Percentiles rank a stretch among this genome's conserved stretches.
Conservation (phyloP, 345 rosid species). For the Salix koriyanagi region DNA sequence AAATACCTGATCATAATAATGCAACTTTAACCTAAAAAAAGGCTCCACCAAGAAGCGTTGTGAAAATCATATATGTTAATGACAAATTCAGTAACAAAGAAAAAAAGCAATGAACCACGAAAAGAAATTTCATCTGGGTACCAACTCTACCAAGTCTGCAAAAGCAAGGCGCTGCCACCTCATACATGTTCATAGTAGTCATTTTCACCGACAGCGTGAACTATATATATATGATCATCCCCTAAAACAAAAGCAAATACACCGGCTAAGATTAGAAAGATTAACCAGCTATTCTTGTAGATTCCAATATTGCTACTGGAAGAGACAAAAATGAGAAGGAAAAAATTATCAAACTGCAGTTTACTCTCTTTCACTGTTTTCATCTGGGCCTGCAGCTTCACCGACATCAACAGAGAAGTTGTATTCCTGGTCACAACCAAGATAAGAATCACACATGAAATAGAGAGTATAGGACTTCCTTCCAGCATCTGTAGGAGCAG, state of each 20-base stretch:
- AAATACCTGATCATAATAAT: not conserved
- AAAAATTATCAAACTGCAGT: not conserved
- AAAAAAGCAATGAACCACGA: not conserved
- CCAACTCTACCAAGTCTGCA: not conserved
- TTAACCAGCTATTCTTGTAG: not conserved
- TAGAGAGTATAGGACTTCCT: slow-evolving; percentile 59
- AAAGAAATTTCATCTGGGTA: not conserved
- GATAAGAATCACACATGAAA: slow-evolving; percentile 84
- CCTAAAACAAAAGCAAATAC: not conserved
- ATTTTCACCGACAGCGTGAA: not conserved
- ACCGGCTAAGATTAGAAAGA: not conserved
- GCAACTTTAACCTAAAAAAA: not conserved
- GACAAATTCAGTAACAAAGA: not conserved
- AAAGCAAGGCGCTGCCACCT: not conserved
- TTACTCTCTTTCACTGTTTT: slow-evolving; percentile 19
- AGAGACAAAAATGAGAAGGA: not conserved
- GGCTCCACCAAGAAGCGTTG: not conserved
- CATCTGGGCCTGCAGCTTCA: slow-evolving; percentile 25
- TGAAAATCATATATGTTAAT: not conserved
- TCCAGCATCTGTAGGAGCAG: slow-evolving; percentile 62
- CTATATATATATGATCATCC: not conserved
- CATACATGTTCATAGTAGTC: not conserved
- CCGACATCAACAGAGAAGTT: slow-evolving; percentile 52
- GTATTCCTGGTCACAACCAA: slow-evolving; percentile 91
- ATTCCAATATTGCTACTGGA: not conserved